Evolutionary conservation across 257 asterid species (phyloP), one percentile per base, ranked within the genome.

Genomic region (Primulina tabacum): DNA sequence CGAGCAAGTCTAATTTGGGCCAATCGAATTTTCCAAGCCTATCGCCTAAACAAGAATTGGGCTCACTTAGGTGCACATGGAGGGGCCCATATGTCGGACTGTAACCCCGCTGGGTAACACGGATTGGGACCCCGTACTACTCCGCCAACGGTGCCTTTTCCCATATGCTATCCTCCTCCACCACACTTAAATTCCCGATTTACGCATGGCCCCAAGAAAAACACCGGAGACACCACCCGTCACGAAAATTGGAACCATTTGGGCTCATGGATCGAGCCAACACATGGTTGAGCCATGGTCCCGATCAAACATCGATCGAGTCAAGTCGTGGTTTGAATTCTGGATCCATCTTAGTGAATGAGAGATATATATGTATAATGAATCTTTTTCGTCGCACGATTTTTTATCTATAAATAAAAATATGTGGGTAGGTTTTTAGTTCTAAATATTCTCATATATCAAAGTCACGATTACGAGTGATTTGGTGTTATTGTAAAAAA

Each of bases 41-140:
- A 57, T 56, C 57, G 59, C 61, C 69, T 62, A 52, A 73, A 75
- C 26, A 62, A 77, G 26, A 16, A 26, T 58, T 56, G 77, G 84
- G 57, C 82, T 81, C 62, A 75, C 78, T 47, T 50, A 28, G 64
- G 63, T 69, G 30, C 30, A 32, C 10, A 64, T 21, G 47, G 70
- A 26, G 28, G 82, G 26, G 26, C 26, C 88, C 84, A 77, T 73
- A 30, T 87, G 91, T 85, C 90, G 72, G 60, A 8, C 75, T 80
- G 89, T 78, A 71, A 77, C 92, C 92, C 90, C 80, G 70, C 81
- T 59, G 77, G 89, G 86, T 66, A 63, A 57, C 95, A 88, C 65
- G 65, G 72, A 71, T 50, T 68, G 60, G 69, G 88, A 67, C 85
- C 73, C 80, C 66, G 62, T 30, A 55, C 70, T 24, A 66, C 76